Evolutionary conservation across 2,329 filamentous ascomycete species (phyloP), one percentile per base, ranked within the genome.

Genomic region (Bisporella sp.): DNA sequence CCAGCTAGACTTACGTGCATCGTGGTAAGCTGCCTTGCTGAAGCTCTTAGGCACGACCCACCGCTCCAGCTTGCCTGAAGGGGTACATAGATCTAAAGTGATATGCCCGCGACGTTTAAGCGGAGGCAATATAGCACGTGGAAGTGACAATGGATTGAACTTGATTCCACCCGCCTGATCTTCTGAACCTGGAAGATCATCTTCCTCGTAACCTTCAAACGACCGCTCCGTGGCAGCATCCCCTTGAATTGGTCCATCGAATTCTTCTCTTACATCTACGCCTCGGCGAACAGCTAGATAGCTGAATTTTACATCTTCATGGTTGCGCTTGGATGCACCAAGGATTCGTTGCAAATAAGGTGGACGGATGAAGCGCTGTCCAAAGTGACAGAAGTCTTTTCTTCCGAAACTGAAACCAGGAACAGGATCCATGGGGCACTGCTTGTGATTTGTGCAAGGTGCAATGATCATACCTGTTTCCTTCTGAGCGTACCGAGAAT

Each of bases 351-450:
- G 89, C 49, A 96, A 75, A 67, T 91, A 96, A 0, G 75, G 72
- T 1, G 93, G 93, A 0, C 91, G 82, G 46, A 90, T 85, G 65
- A 89, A 97, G 44, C 93, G 82, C 70, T 99, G 93, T 55, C 76
- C 79, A 68, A 99, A 97, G 67, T 86, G 87, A 68, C 93, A 99
- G 64, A 85, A 93, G 64, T 97, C 91, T 61, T 90, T 91, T 49
- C 92, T 81, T 5, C 90, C 89, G 31, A 72, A 72, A 48, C 80
- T 82, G 48, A 85, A 74, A 0, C 90, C 89, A 1, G 84, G 77
- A 0, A 76, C 74, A 21, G 77, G 73, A 64, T 96, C 96, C 87
- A 99, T 95, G 0, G 93, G 93, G 59, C 93, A 99, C 51, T 78
- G 76, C 6, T 76, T 74, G 66, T 99, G 93, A 66, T 90, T 97